These are phyloP conservation scores for Colletotrichum kahawae DNA, from an alignment of 2,329 filamentous ascomycete species.

Conservation along the genomic window DNA sequence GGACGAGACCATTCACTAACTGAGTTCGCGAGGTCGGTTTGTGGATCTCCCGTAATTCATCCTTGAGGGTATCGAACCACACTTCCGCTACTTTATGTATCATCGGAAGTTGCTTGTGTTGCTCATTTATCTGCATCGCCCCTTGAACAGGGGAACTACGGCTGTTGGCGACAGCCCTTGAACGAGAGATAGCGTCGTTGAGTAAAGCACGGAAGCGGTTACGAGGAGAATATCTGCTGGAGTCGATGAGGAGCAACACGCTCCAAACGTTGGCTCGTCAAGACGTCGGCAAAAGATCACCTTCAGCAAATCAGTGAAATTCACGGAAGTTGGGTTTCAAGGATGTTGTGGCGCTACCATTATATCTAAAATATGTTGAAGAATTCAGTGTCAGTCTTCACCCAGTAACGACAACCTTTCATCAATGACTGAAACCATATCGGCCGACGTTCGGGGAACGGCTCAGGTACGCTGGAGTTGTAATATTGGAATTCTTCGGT, in stretches of 20 bases:
- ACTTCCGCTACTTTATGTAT: neutral
- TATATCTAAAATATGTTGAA: neutral
- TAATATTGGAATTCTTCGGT: neutral
- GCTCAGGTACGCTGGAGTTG: neutral
- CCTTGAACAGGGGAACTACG: neutral
- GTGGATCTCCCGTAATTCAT: neutral
- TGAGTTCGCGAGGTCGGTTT: neutral
- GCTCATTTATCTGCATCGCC: neutral
- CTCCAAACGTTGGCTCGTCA: neutral
- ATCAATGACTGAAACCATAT: neutral
- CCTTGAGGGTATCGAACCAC: neutral
- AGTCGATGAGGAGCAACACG: neutral
- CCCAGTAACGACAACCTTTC: neutral
- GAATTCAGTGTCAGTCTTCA: neutral
- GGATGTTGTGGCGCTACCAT: neutral
- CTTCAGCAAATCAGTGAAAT: neutral
- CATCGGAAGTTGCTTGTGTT: neutral
- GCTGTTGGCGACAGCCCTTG: neutral
- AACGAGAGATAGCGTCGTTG: neutral
- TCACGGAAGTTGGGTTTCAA: neutral
- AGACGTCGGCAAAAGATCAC: neutral
- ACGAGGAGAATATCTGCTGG: neutral
- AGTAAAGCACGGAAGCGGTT: neutral
- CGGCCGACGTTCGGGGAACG: fast-evolving
- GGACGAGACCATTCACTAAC: neutral